A percentile compares a stretch with the other conserved stretches of the same genome.
phyloP scores from a whole-genome alignment of 257 asterid species.

The Solanum commersonii region DNA sequence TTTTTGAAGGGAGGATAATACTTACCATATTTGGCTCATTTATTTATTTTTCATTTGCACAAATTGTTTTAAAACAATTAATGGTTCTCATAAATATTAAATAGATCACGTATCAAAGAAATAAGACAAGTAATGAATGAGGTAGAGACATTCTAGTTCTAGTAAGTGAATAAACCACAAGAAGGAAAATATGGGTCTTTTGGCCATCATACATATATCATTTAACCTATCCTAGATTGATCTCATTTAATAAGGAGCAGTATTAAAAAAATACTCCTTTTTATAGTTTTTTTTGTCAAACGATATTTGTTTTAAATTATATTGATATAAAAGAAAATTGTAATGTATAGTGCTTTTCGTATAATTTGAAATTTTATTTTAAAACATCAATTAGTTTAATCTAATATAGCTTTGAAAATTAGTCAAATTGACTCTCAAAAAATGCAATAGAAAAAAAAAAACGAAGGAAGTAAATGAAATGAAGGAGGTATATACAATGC shows the following conservation, averaged over 20 bases:
- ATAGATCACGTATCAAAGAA: not conserved
- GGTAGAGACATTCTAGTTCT: not conserved
- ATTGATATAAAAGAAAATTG: too few species aligned
- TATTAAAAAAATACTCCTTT: not conserved
- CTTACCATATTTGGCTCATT: not conserved
- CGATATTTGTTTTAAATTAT: too few species aligned
- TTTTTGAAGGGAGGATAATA: not conserved
- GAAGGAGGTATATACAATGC: not conserved
- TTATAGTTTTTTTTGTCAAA: too few species aligned
- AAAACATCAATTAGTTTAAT: too few species aligned
- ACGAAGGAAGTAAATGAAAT: not conserved
- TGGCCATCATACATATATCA: not conserved
- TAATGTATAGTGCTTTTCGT: not conserved
- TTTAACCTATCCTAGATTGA: not conserved
- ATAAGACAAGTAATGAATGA: not conserved
- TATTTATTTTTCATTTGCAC: not conserved
- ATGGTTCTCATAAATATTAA: not conserved
- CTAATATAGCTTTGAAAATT: too few species aligned
- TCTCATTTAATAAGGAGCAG: not conserved
- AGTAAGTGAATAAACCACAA: not conserved
- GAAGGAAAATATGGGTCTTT: not conserved
- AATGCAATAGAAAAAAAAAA: too few species aligned
- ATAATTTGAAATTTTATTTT: not conserved
- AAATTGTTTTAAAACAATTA: not conserved
- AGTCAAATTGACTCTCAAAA: too few species aligned